A percentile compares a stretch with the other conserved stretches of the same genome.
These are phyloP conservation scores for Cardiosporidium cionae DNA, from an alignment of 169 alveolate species.

Conservation along the genomic window DNA sequence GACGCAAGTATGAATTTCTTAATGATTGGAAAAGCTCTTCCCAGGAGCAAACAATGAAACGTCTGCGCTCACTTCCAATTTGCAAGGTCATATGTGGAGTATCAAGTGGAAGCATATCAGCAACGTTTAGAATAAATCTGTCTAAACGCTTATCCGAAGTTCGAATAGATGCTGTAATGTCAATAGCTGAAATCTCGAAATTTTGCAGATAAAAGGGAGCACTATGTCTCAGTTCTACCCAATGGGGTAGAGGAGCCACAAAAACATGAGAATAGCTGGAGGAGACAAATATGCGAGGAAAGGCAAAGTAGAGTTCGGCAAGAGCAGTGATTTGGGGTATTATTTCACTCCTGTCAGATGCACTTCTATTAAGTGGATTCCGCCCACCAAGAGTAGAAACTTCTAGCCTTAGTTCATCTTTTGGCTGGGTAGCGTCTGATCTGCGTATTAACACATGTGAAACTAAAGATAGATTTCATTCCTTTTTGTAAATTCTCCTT, in stretches of 20 bases:
- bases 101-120: slow-evolving; percentile 80
- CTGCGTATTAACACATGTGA: too few relatives aligned
- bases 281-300: slow-evolving; percentile 35
- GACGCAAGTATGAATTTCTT: slow-evolving; percentile 67
- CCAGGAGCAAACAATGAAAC: slow-evolving; percentile 61
- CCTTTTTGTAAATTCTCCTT: too few relatives aligned
- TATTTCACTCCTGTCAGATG: too few relatives aligned
- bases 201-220: slow-evolving; percentile 63
- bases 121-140: slow-evolving; percentile 65
- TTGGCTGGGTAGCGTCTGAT: too few relatives aligned
- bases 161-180: slow-evolving; percentile 67
- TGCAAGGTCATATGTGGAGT: slow-evolving; percentile 79
- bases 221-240: slow-evolving; percentile 58
- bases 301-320: slow-evolving; percentile 33
- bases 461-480: too few relatives aligned
- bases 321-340: too few relatives aligned
- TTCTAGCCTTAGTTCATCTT: not conserved
- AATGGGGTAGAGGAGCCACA: slow-evolving; percentile 58
- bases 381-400: not conserved
- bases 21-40: slow-evolving; percentile 66
- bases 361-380: not conserved
- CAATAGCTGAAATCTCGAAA: slow-evolving; percentile 60
- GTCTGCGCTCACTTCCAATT: slow-evolving; percentile 58
- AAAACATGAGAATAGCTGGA: slow-evolving; percentile 42
- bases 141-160: slow-evolving; percentile 72